Percentiles rank a stretch among this genome's conserved stretches.
These are phyloP conservation scores for Sphagnum tenellum DNA, from an alignment of 225 moss, liverwort and hornwort species.

Conservation along the genomic window DNA sequence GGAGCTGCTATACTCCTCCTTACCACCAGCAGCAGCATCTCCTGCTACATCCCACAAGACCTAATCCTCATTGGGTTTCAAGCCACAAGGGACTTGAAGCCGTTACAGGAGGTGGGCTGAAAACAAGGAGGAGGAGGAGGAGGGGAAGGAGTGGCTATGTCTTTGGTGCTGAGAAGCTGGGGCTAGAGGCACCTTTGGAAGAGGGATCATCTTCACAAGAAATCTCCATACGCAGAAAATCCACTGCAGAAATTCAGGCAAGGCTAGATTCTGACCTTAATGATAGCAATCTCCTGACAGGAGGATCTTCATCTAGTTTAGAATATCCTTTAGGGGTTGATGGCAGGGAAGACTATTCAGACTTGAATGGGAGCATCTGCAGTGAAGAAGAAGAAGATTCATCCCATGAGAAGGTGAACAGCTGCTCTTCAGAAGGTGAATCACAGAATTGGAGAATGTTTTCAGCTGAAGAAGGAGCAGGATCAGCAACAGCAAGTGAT, in stretches of 20 bases:
- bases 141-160: not conserved
- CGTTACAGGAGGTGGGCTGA: not conserved
- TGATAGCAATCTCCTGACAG: no score
- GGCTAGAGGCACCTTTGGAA: constrained; percentile 16
- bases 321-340: no score
- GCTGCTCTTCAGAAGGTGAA: constrained; percentile 12
- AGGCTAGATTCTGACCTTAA: no score
- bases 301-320: no score
- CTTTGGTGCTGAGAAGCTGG: constrained; percentile 17
- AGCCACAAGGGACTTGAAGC: not conserved
- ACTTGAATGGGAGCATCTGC: constrained; percentile 13
- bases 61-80: no score
- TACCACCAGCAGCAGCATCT: no score
- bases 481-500: constrained; percentile 5
- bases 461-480: constrained; percentile 37
- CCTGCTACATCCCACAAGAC: no score
- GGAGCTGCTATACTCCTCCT: no score
- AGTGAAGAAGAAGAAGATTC: constrained; percentile 16
- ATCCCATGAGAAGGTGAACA: constrained; percentile 18
- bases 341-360: constrained; percentile 4
- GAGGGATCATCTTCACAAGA: constrained; percentile 12
- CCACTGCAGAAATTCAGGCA: no score
- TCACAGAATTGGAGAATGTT: constrained; percentile 38
- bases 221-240: not conserved
- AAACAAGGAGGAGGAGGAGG: constrained; percentile 8